Conservation (phyloP, 176 grass and related monocot species). For the Ampelocalamus luodianensis region DNA sequence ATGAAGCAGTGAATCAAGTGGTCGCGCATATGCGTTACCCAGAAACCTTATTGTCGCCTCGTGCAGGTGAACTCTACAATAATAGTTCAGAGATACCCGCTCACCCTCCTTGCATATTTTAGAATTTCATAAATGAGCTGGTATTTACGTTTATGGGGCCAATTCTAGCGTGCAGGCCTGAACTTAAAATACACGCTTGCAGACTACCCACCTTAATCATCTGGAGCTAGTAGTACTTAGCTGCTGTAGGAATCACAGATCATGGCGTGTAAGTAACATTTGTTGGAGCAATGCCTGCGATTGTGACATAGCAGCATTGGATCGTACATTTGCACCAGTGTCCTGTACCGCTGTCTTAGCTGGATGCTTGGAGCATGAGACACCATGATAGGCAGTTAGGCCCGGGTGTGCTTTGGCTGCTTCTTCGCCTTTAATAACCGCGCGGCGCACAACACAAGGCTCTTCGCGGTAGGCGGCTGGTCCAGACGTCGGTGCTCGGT, state of each 20-base stretch:
- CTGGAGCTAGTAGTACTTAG: not conserved
- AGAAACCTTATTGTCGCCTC: no score
- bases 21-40: no score
- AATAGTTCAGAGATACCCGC: no score
- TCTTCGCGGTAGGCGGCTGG: not conserved
- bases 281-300: not conserved
- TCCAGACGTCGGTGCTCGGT: not conserved
- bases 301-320: not conserved
- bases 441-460: not conserved
- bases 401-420: not conserved
- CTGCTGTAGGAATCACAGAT: not conserved
- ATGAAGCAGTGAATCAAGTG: no score
- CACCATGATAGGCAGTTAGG: slow-evolving; percentile 10
- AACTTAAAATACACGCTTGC: no score
- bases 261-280: not conserved
- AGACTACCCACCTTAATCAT: not conserved
- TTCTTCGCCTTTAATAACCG: slow-evolving; percentile 9
- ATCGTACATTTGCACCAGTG: not conserved
- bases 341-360: not conserved
- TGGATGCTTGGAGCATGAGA: slow-evolving; percentile 9
- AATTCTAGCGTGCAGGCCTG: no score
- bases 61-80: no score
- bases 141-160: no score
- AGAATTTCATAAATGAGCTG: no score
- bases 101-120: no score